Percentiles rank a stretch among this genome's conserved stretches.
phyloP scores from a whole-genome alignment of 108 stramenopile species.

The Ochromonas danica region DNA sequence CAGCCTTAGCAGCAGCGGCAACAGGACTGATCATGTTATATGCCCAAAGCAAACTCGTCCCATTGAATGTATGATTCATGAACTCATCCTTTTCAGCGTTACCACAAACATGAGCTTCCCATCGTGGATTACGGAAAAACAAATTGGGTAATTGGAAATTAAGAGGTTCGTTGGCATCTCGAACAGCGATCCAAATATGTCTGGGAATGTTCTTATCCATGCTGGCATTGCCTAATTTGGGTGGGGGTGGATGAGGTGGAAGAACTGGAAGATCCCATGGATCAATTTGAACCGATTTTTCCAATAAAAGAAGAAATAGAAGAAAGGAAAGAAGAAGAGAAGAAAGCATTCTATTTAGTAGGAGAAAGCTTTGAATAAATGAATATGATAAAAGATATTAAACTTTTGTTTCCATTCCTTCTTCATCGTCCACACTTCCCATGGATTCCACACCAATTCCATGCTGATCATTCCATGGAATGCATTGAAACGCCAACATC shows the following conservation, averaged over 20 bases:
- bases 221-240: neutral
- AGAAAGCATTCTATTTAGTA: too few relatives aligned
- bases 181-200: neutral
- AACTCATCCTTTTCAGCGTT: neutral
- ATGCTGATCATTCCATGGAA: too few relatives aligned
- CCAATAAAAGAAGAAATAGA: too few relatives aligned
- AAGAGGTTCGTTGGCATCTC: neutral
- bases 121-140: neutral
- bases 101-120: neutral
- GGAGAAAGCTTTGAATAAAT: too few relatives aligned
- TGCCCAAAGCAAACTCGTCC: conserved; percentile 17
- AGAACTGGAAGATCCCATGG: conserved; percentile 27
- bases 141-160: neutral
- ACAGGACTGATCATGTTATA: neutral
- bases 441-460: too few relatives aligned
- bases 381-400: too few relatives aligned
- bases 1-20: conserved; percentile 20
- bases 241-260: neutral
- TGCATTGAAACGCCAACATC: too few relatives aligned
- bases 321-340: too few relatives aligned
- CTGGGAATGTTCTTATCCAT: neutral
- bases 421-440: too few relatives aligned
- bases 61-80: neutral
- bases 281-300: too few relatives aligned
- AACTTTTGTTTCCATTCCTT: too few relatives aligned